Evolutionary conservation across 768 basidiomycete species (phyloP), one percentile per base, ranked within the genome.

Genomic region (Punctularia strigosozonata): DNA sequence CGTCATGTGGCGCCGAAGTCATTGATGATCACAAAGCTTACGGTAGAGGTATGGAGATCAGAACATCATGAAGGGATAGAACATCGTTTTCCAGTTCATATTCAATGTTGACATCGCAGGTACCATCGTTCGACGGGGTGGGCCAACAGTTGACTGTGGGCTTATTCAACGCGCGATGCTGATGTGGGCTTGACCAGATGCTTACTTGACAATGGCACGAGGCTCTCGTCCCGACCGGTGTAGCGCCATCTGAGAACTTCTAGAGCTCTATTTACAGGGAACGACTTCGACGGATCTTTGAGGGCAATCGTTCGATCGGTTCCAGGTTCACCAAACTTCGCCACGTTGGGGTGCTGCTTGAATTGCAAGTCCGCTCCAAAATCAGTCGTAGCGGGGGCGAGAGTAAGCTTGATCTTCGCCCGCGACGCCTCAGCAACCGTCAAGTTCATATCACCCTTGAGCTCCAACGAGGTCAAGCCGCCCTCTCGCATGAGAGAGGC

Each of bases 331-430:
- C n/a, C n/a, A 44, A 92, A 88, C 61, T 90, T 94, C 43, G 78
- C 84, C 12, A 97, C 85, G 43, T 95, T 82, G 5, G 94, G 94
- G 51, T 97, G 95, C 49, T 95, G 90, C 61, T 97, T 97, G 73
- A 94, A 95, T 57, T 94, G 90, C 31, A 97, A 61, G 26, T 72
- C 78, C 36, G 71, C 73, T 40, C 70, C 77, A 41, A 80, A 73
- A 44, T 77, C 73, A 8, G 66, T 63, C 12, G 72, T 59, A 14
- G 75, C 60, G 1, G 75, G 60, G 1, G 69, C 60, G 18, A 97
- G 73, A 13, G 66, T 62, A 40, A 97, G 65, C 36, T 73, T 74
- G 53, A 95, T 60, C 44, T 82, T 79, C 3, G 84, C 71, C 17
- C 74, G 60, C n/a, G 73, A 65, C 0, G 85, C 60, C 43, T 92